A percentile compares a stretch with the other conserved stretches of the same genome.
Evolutionary conservation across 306 rosid genomes (phyloP).

Genomic region (Cucurbita argyrosperma): DNA sequence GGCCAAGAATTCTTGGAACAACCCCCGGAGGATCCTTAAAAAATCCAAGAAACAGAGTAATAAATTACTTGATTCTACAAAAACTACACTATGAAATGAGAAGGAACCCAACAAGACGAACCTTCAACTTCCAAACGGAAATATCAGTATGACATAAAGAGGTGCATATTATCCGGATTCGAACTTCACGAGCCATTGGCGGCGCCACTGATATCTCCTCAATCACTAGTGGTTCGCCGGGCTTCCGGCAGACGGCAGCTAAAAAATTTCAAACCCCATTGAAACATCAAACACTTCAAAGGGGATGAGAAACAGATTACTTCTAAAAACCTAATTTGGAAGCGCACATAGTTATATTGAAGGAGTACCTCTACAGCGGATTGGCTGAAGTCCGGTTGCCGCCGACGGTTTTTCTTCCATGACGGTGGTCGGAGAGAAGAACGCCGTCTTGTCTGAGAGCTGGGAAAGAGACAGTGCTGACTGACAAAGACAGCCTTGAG

Average conservation of each 20-base stretch:
- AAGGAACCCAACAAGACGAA: background rate
- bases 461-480: too few species aligned
- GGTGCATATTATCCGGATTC: conserved; percentile 54
- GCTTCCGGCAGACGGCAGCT: conserved; percentile 58
- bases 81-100: too few species aligned
- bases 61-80: background rate
- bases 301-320: background rate
- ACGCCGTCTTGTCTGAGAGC: too few species aligned
- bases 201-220: conserved; percentile 79
- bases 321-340: background rate
- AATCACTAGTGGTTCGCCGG: conserved; percentile 45
- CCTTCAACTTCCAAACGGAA: conserved; percentile 62
- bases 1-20: conserved; percentile 63
- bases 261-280: background rate
- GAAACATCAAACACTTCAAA: background rate
- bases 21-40: conserved; percentile 43
- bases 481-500: too few species aligned
- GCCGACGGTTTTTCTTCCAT: background rate
- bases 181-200: conserved; percentile 55
- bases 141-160: conserved; percentile 70
- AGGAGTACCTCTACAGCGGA: background rate
- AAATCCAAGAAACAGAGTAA: background rate
- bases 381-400: background rate
- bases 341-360: background rate
- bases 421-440: background rate